Evolutionary conservation across 306 rosid species (phyloP), one percentile per base, ranked within the genome.

Genomic region (Prunus kanzakura): DNA sequence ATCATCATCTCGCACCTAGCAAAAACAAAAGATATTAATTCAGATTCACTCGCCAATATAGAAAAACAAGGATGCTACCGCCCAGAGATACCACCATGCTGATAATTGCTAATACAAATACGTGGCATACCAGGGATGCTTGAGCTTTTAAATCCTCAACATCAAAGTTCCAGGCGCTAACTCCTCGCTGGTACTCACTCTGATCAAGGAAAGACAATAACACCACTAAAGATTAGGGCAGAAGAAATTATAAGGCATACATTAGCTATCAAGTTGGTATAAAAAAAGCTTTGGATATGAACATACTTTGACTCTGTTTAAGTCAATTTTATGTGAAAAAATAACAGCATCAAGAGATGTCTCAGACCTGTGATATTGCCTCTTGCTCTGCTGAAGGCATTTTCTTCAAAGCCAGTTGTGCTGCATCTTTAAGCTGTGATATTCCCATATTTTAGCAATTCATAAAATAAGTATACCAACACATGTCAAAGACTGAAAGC

Each of bases 381-480:
- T 96, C 99, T 87, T 96, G 98, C 81, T 96, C 99, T 54, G 97
- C 93, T 52, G 99, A 96, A 76, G 98, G 97, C 99, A 96, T 93
- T 86, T 78, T 91, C 92, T 93, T 96, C 60, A 88, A 89, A 70
- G 96, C 99, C 75, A 96, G 86, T 84, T 93, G 97, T 72, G 98
- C 96, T 45, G 96, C 99, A 81, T 96, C 99, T 88, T 92, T 96
- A 80, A 87, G 82, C 98, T 96, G 93, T 79, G 79, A 68, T 57
- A 32, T 66, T 91, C 89, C 81, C 79, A 71, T 72, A 25, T 66
- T 82, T 78, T 29, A 23, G 23, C 56, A 69, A 70, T 73, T 85
- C 82, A 69, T 76, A 68, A 51, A 82, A 69, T 54, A 69, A 61
- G 55, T 13, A 62, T 32, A 64, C 73, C 66, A 65, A 58, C 65